Base-by-base conservation (phyloP, 1,284 basidiomycete species). In the Moesziomyces globuligerus region DNA sequence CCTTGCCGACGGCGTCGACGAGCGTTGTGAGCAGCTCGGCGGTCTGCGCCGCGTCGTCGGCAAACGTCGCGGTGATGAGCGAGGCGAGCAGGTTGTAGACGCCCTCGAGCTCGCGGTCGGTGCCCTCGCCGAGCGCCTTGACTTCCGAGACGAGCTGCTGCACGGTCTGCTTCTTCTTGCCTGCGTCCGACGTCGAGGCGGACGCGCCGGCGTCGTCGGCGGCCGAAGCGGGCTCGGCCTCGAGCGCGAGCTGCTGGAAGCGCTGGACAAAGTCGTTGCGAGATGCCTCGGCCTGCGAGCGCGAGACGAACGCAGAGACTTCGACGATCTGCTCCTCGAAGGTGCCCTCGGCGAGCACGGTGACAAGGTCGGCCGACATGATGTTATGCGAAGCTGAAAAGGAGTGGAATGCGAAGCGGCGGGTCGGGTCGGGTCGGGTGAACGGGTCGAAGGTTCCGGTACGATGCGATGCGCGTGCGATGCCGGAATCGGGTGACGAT, bases 101-200 rank as follows among this genome's bases (percentile, higher is more conserved):
- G 15, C 80, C 80, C 48, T 81, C 80, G 23, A 81, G 52, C 45
- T 81, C 76, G 25, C 79, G 72, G 32, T 81, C 80, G 29, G 58
- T 74, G 23, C 77, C 79, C 24, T 81, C 78, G 18, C 67, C 62
- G 15, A 77, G 41, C 13, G 59, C 48, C 23, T 58, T 70, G 26
- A 75, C 48, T 43, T 76, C 67, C 0, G 60, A 59, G 9, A 79
- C 62, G 29, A 80, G 64, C 42, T 64, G 60, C 29, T 49, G 36
- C 13, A 79, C 70, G 8, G 77, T 48, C 7, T 55, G 50, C 28
- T 56, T 50, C 48, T 70, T 69, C 47, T 74, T 62, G 25, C 28
- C 65, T 17, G 58, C 21, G 42, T 69, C 61, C 17, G 51, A 44
- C 6, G 58, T 3, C 15, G 41, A 21, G 8, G 59, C 42, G 18